Evolutionary conservation across 768 basidiomycete species (phyloP).

Genomic region (Polyporus arcularius): DNA sequence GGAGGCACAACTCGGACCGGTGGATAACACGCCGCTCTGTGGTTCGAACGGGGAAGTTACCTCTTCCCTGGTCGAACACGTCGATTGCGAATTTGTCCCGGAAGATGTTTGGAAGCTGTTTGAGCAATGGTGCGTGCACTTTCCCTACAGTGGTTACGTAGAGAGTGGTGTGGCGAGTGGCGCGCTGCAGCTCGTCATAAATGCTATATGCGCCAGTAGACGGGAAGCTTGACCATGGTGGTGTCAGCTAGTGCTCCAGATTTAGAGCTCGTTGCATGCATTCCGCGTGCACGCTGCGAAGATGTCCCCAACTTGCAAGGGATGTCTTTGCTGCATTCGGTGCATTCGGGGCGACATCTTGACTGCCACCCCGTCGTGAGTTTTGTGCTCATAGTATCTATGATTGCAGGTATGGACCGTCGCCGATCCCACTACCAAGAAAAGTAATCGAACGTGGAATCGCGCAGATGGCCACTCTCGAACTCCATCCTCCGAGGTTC

Average conservation of each 20-base stretch:
- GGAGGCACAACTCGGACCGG: constrained; percentile 67
- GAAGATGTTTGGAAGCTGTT: constrained; percentile 70
- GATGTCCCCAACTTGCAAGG: no score
- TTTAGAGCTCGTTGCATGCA: neutral
- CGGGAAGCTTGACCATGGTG: neutral
- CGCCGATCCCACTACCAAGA: constrained; percentile 59
- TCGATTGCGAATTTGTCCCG: constrained; percentile 78
- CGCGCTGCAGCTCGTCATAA: neutral
- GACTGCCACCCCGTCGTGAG: neutral
- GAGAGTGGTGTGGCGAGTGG: neutral
- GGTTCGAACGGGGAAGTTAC: constrained; percentile 41
- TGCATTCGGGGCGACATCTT: neutral
- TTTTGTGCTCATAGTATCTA: constrained; percentile 1
- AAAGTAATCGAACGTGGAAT: constrained; percentile 64
- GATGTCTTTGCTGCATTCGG: no score
- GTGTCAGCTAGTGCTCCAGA: neutral
- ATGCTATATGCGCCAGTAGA: no score
- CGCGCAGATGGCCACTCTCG: constrained; percentile 53
- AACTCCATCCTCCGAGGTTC: constrained; percentile 71
- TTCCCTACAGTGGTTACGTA: neutral
- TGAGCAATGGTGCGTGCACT: constrained; percentile 59
- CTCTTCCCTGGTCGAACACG: constrained; percentile 53
- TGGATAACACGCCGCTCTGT: constrained; percentile 72
- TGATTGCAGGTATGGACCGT: constrained; percentile 66
- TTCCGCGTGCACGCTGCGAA: neutral